Evolutionary conservation across 2,329 filamentous ascomycete species (phyloP).

Genomic region (Phoma sp.): DNA sequence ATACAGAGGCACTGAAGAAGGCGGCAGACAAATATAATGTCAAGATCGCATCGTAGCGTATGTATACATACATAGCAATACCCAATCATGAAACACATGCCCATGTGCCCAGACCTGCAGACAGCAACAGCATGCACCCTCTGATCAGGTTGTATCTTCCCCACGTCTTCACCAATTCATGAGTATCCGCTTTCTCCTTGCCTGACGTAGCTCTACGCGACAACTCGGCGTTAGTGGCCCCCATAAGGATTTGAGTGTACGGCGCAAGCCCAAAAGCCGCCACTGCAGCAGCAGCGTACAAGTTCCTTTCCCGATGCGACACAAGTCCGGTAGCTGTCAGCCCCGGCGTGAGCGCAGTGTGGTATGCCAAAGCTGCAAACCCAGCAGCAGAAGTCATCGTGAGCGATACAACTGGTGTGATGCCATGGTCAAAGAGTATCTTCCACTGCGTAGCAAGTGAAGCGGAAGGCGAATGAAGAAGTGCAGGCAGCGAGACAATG

Average conservation of each 20-base stretch:
- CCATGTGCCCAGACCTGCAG: neutral
- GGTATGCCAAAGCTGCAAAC: slow-evolving; percentile 23
- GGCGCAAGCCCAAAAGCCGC: slow-evolving; percentile 22
- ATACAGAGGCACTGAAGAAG: slow-evolving; percentile 7
- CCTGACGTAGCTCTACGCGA: slow-evolving; percentile 14
- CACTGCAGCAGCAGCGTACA: slow-evolving; percentile 22
- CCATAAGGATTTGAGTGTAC: slow-evolving; percentile 24
- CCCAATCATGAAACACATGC: neutral
- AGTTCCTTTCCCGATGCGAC: slow-evolving; percentile 10
- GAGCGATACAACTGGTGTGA: slow-evolving; percentile 23
- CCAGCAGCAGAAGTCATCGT: slow-evolving; percentile 23
- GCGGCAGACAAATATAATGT: slow-evolving; percentile 13
- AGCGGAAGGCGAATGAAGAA: slow-evolving; percentile 13
- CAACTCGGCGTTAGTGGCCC: slow-evolving; percentile 8
- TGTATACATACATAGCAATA: neutral
- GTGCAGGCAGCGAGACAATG: slow-evolving; percentile 24
- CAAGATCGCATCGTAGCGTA: slow-evolving; percentile 1
- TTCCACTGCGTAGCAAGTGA: slow-evolving; percentile 29
- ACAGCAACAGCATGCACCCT: neutral
- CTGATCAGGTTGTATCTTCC: neutral
- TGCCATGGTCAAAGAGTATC: slow-evolving; percentile 26
- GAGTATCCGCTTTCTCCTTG: neutral
- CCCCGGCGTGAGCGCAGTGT: neutral
- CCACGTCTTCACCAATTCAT: neutral
- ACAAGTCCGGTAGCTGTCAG: neutral